Evolutionary conservation across 1,139 yeast genomes (phyloP), one percentile per base, ranked within the genome.

Genomic region (Candida labiduridarum): DNA sequence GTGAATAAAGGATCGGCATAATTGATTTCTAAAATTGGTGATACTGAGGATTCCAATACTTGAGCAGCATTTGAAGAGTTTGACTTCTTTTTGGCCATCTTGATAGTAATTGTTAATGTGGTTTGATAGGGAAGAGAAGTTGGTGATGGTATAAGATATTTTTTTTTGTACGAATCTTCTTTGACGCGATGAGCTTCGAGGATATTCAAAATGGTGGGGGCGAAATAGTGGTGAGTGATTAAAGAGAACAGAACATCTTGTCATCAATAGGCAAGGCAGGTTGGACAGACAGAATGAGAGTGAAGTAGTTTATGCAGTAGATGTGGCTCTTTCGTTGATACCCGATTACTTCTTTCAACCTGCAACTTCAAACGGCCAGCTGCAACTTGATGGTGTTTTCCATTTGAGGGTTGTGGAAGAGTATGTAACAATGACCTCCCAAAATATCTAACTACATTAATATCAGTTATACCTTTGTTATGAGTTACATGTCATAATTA

Each of bases 1-100:
- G 94, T 72, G 65, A 91, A 90, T 30, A 91, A 68, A 3, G 96
- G 95, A 44, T 85, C 85, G 1, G 68, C 59, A 55, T 74, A 80
- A 41, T 70, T 67, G 30, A 83, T 60, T 54, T 83, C 86, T 7
- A 82, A 59, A n/a, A 83, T 67, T 0, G 87, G 87, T 4, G 79
- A 60, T 2, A 72, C 71, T 7, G 62, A 59, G 1, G 82, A 74
- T 51, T 73, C 79, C 43, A 69, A 52, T 5, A 57, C 65, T 8
- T 64, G 62, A 5, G 72, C 71, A 2, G 74, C 74, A 49, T 58
- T 65, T 25, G 59, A 58, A 1, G 72, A 56, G 41, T 64, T 66
- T 6, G 67, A 62, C 56, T 69, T 70, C 63, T 67, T 71, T 55
- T 64, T 69, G 4, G 61, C 72, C 73, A 68, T 69, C 15, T 12